Percentiles rank a stretch among this genome's conserved stretches.
Conservation (phyloP, 164 flowering plant genomes). For the grape (Vitis vinifera) region ASM3070453v1 NC_081820.1:26984501-26985000, state of each 20-base stretch:
- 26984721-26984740: constrained; percentile 19
- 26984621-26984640: neutral
- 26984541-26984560: too few relatives aligned
- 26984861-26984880: constrained; percentile 84
- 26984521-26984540: too few relatives aligned
- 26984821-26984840: constrained; percentile 99
- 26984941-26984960: constrained; percentile 87
- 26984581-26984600: neutral
- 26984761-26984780: constrained; percentile 61
- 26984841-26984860: constrained; percentile 91
- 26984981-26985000: constrained; percentile 82
- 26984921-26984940: constrained; percentile 98
- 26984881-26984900: constrained; percentile 67
- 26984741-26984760: constrained; percentile 27
- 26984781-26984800: constrained; percentile 75
- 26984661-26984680: constrained; percentile 2
- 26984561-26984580: too few relatives aligned
- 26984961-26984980: constrained; percentile 87
- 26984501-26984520: too few relatives aligned
- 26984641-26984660: neutral
- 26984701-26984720: neutral
- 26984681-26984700: constrained; percentile 6
- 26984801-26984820: constrained; percentile 99
- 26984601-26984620: neutral
- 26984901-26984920: constrained; percentile 78